Evolutionary conservation across 805 yeast genomes (phyloP), one percentile per base, ranked within the genome.

Genomic region (Maudiozyma saulgeensis): DNA sequence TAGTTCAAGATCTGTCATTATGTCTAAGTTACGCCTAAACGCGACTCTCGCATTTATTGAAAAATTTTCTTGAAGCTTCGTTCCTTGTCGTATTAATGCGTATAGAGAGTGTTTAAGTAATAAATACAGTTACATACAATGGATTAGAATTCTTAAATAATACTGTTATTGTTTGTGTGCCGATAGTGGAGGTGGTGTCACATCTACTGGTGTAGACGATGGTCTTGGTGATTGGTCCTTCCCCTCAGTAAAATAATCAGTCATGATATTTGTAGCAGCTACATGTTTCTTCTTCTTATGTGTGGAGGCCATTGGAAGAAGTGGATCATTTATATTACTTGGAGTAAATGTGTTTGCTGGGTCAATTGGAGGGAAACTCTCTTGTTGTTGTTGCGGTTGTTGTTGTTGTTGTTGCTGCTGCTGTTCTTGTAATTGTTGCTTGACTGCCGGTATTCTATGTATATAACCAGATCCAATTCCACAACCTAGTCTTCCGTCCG

Each of bases 381-480:
- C 19, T 2, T 11, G 18, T 12, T 38, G 26, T 16, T 28, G 35
- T 11, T 26, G n/a, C 16, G 19, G 12, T 2, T 15, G 21, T 3
- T 11, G 37, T 5, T 35, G 16, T 7, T 25, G 23, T 21, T 28
- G 35, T 11, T 26, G n/a, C 16, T 28, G 12, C 4, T 15, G 21
- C 6, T 11, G 37, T 5, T 35, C 21, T 7, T 25, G 23, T 21
- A 21, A 21, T 21, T 21, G 26, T 34, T 15, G 12, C 43, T 32
- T 43, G 6, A 62, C 63, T 1, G 80, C 79, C 1, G 98, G 96
- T n/a, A 87, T 68, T 52, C 93, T 71, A 62, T 91, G 98, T 46
- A 91, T 70, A 46, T 85, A 74, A 0, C 99, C 99, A 59, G 89
- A 90, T 0, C 97, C 98, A 18, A 91, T 95, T 55, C 90, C 95